Percentiles rank a stretch among this genome's conserved stretches.
These are phyloP conservation scores for Ogataea naganishii DNA, from an alignment of 805 yeast species.

Conservation along the genomic window DNA sequence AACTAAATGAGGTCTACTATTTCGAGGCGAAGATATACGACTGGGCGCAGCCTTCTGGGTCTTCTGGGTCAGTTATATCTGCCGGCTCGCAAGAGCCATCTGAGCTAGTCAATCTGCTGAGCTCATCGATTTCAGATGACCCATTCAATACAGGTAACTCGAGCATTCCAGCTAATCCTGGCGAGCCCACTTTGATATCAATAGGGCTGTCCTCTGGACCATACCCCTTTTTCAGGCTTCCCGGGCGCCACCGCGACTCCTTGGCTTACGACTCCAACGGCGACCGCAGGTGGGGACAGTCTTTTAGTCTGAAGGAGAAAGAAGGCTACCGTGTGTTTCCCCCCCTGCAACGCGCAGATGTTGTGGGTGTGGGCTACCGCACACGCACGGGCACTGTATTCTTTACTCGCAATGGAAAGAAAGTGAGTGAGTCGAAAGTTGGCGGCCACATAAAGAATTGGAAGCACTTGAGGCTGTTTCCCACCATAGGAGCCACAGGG, in stretches of 20 bases:
- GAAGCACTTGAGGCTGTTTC: conserved; percentile 64
- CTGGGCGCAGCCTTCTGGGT: conserved; percentile 48
- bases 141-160: conserved; percentile 14
- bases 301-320: conserved; percentile 38
- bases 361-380: conserved; percentile 85
- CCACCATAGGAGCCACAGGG: conserved; percentile 83
- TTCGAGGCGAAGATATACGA: conserved; percentile 83
- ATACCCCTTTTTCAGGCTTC: conserved; percentile 87
- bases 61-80: no score
- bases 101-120: no score
- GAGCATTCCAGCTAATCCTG: no score
- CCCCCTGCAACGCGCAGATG: conserved; percentile 69
- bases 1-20: conserved; percentile 76
- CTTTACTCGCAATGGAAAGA: conserved; percentile 92
- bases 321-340: conserved; percentile 50
- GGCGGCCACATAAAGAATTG: conserved; percentile 75
- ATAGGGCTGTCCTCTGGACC: conserved; percentile 82
- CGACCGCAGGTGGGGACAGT: conserved; percentile 67
- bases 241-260: conserved; percentile 84
- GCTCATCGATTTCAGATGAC: no score
- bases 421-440: conserved; percentile 68
- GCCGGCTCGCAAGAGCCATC: no score
- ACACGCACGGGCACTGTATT: conserved; percentile 79
- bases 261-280: conserved; percentile 87
- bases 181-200: conserved; percentile 54